Base-by-base conservation (phyloP, 371 early-diverging fungal genomes). In the Mucor saturninus region DNA sequence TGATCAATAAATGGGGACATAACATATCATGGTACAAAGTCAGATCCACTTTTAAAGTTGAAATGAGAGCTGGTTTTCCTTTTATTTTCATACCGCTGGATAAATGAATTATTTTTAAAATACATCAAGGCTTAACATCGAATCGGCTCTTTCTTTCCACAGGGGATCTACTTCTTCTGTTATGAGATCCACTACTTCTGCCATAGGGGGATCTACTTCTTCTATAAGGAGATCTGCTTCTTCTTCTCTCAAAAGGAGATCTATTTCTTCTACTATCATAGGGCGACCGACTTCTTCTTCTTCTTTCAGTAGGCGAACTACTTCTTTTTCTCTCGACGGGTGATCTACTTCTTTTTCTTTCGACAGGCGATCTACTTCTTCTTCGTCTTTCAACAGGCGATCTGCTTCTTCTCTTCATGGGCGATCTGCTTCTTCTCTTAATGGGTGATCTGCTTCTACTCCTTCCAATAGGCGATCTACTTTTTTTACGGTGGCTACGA, bases 371-470 rank as follows among this genome's bases (percentile, higher is more conserved):
- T 42, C 42, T 42, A 13, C 42, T 42, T 46, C 48, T 46, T 42
- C 43, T 10, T 13, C 21, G 21, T 21, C 30, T 55, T 3, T 55
- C 55, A 1, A 21, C 38, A 2, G 54, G 38, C 6, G 54, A 54
- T 54, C 50, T 51, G 31, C 50, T 26, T 28, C 50, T 57, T 37
- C 62, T 45, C 37, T 40, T 46, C 2, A 13, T 7, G 32, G 50
- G 53, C 15, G 56, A 32, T 59, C 50, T 55, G 32, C 55, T 42
- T 45, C 57, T 51, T 28, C 40, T 51, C 14, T 26, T 8, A 6
- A 51, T 29, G 38, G 11, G 15, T 8, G 14, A n/a, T 46, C 58
- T 53, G 29, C 53, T 21, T 56, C 62, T 54, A 50, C 55, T 50
- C 32, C 63, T 49, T 14, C 40, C 39, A 35, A 30, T 40, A 38